Conservation (phyloP, 2,329 filamentous ascomycete genomes). For the Aspergillus bombycis region DNA sequence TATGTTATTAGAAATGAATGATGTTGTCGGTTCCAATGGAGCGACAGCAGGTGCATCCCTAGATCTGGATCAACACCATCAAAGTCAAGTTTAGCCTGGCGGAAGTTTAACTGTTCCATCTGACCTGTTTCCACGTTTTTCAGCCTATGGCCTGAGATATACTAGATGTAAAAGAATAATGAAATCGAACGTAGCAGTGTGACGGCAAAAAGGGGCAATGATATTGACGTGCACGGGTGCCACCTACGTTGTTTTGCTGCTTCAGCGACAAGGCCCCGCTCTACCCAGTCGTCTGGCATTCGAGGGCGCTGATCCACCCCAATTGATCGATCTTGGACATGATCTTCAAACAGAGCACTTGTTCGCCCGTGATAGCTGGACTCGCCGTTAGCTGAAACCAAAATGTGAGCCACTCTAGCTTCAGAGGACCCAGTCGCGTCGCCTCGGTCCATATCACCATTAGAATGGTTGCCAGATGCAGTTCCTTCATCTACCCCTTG, state of each 20-base stretch:
- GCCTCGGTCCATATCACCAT: no score
- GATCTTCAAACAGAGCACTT: not conserved
- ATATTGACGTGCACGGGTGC: slow-evolving; percentile 37
- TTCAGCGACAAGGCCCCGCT: slow-evolving; percentile 52
- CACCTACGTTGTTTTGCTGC: slow-evolving; percentile 48
- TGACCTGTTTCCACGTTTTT: not conserved
- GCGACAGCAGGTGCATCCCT: slow-evolving; percentile 2
- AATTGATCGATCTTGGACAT: slow-evolving; percentile 5
- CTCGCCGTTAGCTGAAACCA: slow-evolving; percentile 28
- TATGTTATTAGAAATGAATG: slow-evolving; percentile 1
- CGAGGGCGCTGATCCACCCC: not conserved
- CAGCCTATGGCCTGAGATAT: no score
- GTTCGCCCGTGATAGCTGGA: slow-evolving; percentile 16
- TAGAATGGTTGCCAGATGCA: no score
- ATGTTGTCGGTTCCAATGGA: slow-evolving; percentile 10
- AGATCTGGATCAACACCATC: slow-evolving; percentile 5
- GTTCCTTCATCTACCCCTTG: no score
- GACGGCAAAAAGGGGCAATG: no score
- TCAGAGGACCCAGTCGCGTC: not conserved
- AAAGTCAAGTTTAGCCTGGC: slow-evolving; percentile 9
- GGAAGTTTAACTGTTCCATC: not conserved
- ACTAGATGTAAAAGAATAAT: no score
- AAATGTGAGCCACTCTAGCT: slow-evolving; percentile 23
- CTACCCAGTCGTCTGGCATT: slow-evolving; percentile 30
- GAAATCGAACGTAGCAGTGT: no score